phyloP scores from a whole-genome alignment of 2,329 filamentous ascomycete species.

The Scedosporium apiospermum region DNA sequence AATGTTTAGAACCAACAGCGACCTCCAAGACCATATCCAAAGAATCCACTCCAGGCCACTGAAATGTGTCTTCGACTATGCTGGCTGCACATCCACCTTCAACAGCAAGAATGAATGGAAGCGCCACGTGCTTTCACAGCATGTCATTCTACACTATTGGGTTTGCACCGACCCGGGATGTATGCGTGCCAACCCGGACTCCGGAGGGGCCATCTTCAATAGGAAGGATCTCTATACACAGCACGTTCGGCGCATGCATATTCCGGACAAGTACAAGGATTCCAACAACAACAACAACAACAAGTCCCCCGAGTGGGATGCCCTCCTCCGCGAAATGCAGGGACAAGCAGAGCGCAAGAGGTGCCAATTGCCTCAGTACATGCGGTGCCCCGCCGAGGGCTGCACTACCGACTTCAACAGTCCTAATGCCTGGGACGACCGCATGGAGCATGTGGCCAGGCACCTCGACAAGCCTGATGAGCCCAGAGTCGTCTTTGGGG shows the following conservation, averaged over 20 bases:
- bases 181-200: constrained; percentile 29
- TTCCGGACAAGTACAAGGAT: constrained; percentile 34
- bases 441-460: constrained; percentile 79
- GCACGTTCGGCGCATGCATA: constrained; percentile 80
- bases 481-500: constrained; percentile 22
- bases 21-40: constrained; percentile 40
- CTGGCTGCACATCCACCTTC: constrained; percentile 66
- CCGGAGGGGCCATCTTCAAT: constrained; percentile 57
- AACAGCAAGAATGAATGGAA: constrained; percentile 93
- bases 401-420: constrained; percentile 56
- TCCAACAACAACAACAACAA: constrained; percentile 17
- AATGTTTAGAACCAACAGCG: constrained; percentile 34
- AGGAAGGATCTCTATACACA: constrained; percentile 88
- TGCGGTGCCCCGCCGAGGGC: constrained; percentile 50
- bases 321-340: constrained; percentile 31
- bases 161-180: constrained; percentile 55
- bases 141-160: constrained; percentile 67
- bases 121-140: constrained; percentile 72
- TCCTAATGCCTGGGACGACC: constrained; percentile 60
- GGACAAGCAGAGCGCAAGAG: constrained; percentile 49
- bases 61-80: constrained; percentile 67
- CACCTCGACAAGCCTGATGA: constrained; percentile 54
- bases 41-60: constrained; percentile 53
- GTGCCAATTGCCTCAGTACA: constrained; percentile 50
- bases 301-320: constrained; percentile 24